Evolutionary conservation across 2,329 filamentous ascomycete genomes (phyloP), one percentile per base, ranked within the genome.

Genomic region (Paecilomyces fulvus): DNA sequence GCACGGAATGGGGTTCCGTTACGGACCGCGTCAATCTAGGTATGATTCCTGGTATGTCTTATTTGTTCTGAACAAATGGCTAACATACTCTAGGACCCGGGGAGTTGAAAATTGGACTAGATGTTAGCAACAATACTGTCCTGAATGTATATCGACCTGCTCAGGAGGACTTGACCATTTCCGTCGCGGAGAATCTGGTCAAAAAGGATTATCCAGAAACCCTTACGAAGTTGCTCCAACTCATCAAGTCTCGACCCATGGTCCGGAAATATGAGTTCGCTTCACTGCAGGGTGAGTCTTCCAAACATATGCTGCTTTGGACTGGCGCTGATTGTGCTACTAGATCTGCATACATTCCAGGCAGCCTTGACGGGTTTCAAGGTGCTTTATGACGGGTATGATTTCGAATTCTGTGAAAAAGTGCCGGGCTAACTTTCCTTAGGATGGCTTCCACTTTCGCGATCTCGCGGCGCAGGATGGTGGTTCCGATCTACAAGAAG

Each of bases 401-500:
- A 12, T 14, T 49, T 10, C n/a, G 20, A 14, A 49, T 23, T 48
- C 30, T 11, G 14, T 28, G 7, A 6, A 50, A 9, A 8, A 48
- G 30, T 11, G 17, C n/a, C 6, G 12, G 10, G 30, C 50, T 52
- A 30, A 52, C 23, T 70, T 49, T 25, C 21, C 58, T 49, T 33
- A 75, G 84, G 6, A 73, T 89, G 54, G 90, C 90, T 5, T 78
- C 81, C 7, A 85, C 84, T 0, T 89, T 96, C 70, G 85, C 87
- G 57, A 95, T 96, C 61, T 86, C 91, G 1, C 85, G 91, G 30
- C 84, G 89, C 52, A 83, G 89, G 62, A 94, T 92, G 87, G 89
- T 96, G 11, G 90, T 95, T 14, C 90, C 90, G 0, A 92, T 96
- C 62, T 89, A 95, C 76, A 95, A 96, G 75, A 94, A 94, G 71